Evolutionary conservation across 2,329 filamentous ascomycete species (phyloP), one percentile per base, ranked within the genome.

Genomic region (Phyllosticta ampelicida): DNA sequence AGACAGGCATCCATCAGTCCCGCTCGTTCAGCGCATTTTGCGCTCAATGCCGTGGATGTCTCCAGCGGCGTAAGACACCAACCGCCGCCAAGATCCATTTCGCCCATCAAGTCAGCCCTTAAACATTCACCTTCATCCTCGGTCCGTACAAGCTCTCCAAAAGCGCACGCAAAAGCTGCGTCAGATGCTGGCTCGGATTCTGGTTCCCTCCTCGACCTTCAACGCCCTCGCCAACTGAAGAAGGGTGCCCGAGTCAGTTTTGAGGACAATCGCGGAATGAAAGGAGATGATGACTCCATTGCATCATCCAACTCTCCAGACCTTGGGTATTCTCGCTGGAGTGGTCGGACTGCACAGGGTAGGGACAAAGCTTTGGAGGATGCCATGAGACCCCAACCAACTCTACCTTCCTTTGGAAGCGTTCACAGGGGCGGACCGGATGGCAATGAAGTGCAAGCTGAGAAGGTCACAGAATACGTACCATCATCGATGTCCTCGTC

Each of bases 211-310:
- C 63, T 70, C 23, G 55, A 58, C 11, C 36, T 44, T 13, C 36
- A 44, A 44, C 36, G 36, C 16, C n/a, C 68, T 36, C 48, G 69
- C 16, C 73, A 73, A 60, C 80, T 81, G 60, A 89, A 84, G 72
- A 89, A 86, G 70, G 80, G 78, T 48, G 81, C 81, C 1, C 78
- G 87, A 21, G 87, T 91, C 52, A 96, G 90, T 72, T 96, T 90
- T 67, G 86, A 59, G 4, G 57, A 59, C 8, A 53, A 50, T 23
- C 36, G 36, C 13, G 36, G 13, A 6, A 20, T 53, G 20, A 48
- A 18, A 48, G 29, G 16, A 13, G 57, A 51, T 16, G 57, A 89
- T 62, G 86, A 89, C 54, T 54, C 56, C 9, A 26, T 52, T 13
- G 54, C 56, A 49, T 58, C 56, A 2, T 52, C 51, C 20, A 28